Conservation (phyloP, 441 rosid genomes). For the Capsella rubella region DNA sequence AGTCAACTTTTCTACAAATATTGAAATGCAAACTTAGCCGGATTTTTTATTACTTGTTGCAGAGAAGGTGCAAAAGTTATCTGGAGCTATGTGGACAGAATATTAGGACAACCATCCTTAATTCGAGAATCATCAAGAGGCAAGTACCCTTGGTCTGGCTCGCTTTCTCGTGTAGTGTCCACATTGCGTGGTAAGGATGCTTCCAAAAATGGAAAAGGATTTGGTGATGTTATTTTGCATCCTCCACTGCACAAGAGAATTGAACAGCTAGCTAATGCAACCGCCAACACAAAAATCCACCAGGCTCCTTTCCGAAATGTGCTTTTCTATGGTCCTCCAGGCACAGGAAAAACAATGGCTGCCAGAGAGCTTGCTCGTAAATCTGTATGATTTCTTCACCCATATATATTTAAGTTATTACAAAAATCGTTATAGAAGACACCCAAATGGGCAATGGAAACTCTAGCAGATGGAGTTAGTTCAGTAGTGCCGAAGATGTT, state of each 20-base stretch:
- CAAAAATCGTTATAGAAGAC: conserved; percentile 3
- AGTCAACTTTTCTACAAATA: not conserved
- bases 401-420: not conserved
- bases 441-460: conserved; percentile 2
- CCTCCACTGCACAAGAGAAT: conserved; percentile 86
- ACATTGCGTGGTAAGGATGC: conserved; percentile 56
- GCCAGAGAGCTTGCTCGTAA: conserved; percentile 88
- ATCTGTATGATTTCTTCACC: conserved; percentile 74
- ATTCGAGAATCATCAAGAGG: conserved; percentile 97
- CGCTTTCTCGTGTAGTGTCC: conserved; percentile 57
- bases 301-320: conserved; percentile 94
- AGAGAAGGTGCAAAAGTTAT: conserved; percentile 98
- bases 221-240: conserved; percentile 94
- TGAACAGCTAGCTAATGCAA: conserved; percentile 80
- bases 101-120: conserved; percentile 93
- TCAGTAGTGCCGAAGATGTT: not conserved
- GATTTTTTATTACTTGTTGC: conserved; percentile 36
- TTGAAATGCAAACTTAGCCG: not conserved
- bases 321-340: conserved; percentile 98
- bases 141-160: conserved; percentile 98
- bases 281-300: conserved; percentile 94
- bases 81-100: conserved; percentile 99
- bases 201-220: conserved; percentile 64
- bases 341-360: conserved; percentile 99
- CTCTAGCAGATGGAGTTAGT: conserved; percentile 20